Evolutionary conservation across 768 basidiomycete species (phyloP).

Genomic region (Plicaturopsis crispa): DNA sequence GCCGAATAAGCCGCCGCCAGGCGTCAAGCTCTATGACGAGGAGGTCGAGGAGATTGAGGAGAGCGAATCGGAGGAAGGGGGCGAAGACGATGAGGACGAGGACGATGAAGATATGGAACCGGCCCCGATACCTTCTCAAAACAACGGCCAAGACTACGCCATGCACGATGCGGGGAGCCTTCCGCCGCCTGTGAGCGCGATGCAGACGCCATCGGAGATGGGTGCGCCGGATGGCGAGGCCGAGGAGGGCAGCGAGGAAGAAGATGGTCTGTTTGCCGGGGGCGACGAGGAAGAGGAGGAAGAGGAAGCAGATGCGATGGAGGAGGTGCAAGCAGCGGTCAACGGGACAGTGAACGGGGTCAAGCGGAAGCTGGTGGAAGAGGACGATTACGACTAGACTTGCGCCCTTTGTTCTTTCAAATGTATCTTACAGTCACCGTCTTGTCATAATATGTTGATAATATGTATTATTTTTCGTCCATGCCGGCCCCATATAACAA

Average conservation of each 20-base stretch:
- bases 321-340: slow-evolving; percentile 55
- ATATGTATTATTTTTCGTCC: slow-evolving; percentile 4
- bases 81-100: slow-evolving; percentile 35
- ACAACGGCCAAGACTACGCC: slow-evolving; percentile 24
- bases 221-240: slow-evolving; percentile 27
- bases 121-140: slow-evolving; percentile 37
- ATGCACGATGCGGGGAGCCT: slow-evolving; percentile 34
- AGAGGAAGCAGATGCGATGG: slow-evolving; percentile 67
- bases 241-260: slow-evolving; percentile 74
- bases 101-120: slow-evolving; percentile 70
- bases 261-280: slow-evolving; percentile 70
- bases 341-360: slow-evolving; percentile 47
- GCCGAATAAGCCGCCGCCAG: slow-evolving; percentile 78
- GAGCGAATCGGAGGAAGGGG: slow-evolving; percentile 56
- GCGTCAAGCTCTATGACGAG: slow-evolving; percentile 68
- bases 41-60: slow-evolving; percentile 80
- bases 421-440: slow-evolving; percentile 15
- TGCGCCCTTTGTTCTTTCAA: too few relatives aligned
- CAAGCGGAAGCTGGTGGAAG: slow-evolving; percentile 77
- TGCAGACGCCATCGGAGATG: slow-evolving; percentile 59
- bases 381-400: slow-evolving; percentile 83
- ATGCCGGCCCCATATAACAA: too few relatives aligned
- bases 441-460: slow-evolving; percentile 21
- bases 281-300: slow-evolving; percentile 73
- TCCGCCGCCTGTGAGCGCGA: slow-evolving; percentile 50